Percentiles rank a stretch among this genome's conserved stretches.
Evolutionary conservation across 768 basidiomycete species (phyloP).

Genomic region (Russula olivacea): DNA sequence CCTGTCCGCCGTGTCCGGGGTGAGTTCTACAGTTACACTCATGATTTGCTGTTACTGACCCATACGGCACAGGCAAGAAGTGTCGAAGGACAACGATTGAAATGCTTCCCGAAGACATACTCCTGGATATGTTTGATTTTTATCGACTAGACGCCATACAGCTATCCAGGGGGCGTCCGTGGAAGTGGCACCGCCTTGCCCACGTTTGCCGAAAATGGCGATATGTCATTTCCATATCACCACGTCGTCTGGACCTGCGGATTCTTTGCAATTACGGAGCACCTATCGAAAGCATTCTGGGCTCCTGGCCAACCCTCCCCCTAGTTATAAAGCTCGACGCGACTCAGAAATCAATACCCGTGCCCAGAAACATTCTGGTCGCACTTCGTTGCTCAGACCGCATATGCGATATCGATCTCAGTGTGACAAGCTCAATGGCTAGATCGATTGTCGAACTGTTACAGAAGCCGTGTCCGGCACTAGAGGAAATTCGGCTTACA

Average conservation of each 20-base stretch:
- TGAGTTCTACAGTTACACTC: neutral
- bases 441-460: constrained; percentile 29
- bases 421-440: neutral
- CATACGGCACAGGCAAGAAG: neutral
- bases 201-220: constrained; percentile 9
- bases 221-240: neutral
- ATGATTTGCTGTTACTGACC: neutral
- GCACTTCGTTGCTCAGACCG: neutral
- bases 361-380: neutral
- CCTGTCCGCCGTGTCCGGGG: neutral
- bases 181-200: constrained; percentile 7
- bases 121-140: neutral
- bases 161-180: neutral
- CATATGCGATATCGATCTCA: neutral
- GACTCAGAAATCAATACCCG: neutral
- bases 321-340: neutral
- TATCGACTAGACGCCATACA: neutral
- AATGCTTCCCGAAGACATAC: neutral
- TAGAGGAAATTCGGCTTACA: constrained; percentile 19
- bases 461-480: constrained; percentile 27
- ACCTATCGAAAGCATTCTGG: neutral
- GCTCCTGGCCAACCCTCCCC: constrained; percentile 2
- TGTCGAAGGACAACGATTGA: neutral
- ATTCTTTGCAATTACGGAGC: neutral
- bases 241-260: neutral